These are phyloP conservation scores for Penicillium cataractarum DNA, from an alignment of 495 filamentous ascomycete genomes.

Conservation along the genomic window DNA sequence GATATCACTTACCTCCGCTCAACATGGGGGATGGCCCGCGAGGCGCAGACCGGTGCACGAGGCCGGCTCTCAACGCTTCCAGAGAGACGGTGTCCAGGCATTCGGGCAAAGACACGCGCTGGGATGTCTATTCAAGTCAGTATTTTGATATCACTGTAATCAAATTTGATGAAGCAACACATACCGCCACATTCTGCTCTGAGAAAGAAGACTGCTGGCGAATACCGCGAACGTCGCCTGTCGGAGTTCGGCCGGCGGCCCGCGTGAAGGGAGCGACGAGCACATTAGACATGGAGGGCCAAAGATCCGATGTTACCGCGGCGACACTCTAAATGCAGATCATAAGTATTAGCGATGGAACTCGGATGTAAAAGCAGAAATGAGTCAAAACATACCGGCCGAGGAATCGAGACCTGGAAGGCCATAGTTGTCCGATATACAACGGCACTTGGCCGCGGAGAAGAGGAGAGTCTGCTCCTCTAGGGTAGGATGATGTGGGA, in stretches of 20 bases:
- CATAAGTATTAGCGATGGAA: constrained; percentile 20
- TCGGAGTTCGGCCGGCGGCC: constrained; percentile 27
- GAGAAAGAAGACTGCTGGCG: constrained; percentile 18
- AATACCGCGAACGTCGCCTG: constrained; percentile 24
- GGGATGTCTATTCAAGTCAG: constrained; percentile 16
- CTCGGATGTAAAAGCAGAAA: not conserved
- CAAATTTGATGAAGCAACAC: constrained; percentile 1
- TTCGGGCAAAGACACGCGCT: constrained; percentile 30
- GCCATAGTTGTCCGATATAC: constrained; percentile 49
- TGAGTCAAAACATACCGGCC: constrained; percentile 38
- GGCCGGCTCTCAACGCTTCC: constrained; percentile 28
- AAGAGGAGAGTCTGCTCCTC: constrained; percentile 29
- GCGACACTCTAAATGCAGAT: constrained; percentile 37
- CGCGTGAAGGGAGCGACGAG: constrained; percentile 42
- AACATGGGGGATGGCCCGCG: constrained; percentile 25
- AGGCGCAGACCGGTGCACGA: constrained; percentile 23
- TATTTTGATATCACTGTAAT: not conserved
- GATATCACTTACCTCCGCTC: constrained; percentile 20
- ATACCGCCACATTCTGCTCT: constrained; percentile 28
- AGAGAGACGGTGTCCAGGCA: constrained; percentile 34
- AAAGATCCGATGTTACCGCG: constrained; percentile 45
- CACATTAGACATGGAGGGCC: constrained; percentile 49
- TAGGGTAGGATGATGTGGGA: not conserved
- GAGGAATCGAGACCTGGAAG: constrained; percentile 47
- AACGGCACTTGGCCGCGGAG: constrained; percentile 49